A percentile compares a stretch with the other conserved stretches of the same genome.
phyloP scores from a whole-genome alignment of 306 rosid species.

The Abrus precatorius region DNA sequence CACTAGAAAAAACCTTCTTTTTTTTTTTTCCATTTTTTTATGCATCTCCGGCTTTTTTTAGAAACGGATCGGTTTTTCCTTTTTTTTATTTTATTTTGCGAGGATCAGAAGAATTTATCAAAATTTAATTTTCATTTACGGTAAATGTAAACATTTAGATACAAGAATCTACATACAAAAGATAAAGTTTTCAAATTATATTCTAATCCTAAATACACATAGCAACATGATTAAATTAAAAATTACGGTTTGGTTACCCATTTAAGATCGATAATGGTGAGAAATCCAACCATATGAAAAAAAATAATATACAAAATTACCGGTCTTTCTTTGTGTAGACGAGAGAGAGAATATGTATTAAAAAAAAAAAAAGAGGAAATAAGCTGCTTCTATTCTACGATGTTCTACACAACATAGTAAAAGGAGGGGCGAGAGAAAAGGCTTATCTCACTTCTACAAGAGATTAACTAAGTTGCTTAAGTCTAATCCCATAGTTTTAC shows the following conservation, averaged over 20 bases:
- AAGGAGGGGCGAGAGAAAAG: not conserved
- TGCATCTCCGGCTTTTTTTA: not conserved
- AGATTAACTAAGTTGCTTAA: too few relatives aligned
- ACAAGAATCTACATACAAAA: not conserved
- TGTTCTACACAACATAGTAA: constrained; percentile 25
- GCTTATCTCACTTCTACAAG: too few relatives aligned
- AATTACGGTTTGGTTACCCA: not conserved
- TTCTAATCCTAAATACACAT: too few relatives aligned
- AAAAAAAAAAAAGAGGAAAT: not conserved
- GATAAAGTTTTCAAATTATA: too few relatives aligned
- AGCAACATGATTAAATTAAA: too few relatives aligned
- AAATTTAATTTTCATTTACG: too few relatives aligned
- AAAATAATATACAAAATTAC: not conserved
- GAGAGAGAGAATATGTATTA: too few relatives aligned
- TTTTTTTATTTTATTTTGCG: not conserved
- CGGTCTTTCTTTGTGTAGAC: too few relatives aligned
- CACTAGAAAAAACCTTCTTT: not conserved
- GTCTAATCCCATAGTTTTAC: too few relatives aligned
- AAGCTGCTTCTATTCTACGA: not conserved
- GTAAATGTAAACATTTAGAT: not conserved
- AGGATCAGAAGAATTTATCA: not conserved
- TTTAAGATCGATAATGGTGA: not conserved
- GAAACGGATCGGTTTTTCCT: not conserved
- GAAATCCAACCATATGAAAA: not conserved
- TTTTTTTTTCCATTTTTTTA: not conserved